These are phyloP conservation scores for Paragyromitra xinjiangensis DNA, from an alignment of 495 filamentous ascomycete species.

Conservation along the genomic window DNA sequence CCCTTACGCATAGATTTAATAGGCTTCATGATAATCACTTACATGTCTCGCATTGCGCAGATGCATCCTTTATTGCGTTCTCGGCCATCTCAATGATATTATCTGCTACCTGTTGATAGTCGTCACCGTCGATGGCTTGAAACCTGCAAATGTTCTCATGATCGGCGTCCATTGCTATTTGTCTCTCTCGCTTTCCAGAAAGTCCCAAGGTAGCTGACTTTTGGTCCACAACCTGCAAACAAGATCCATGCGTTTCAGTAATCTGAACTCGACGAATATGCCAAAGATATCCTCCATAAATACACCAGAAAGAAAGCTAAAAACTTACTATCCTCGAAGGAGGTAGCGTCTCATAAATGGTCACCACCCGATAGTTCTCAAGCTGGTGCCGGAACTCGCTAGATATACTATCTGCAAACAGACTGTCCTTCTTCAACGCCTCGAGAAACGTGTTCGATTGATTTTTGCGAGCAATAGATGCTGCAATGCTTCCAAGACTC, in stretches of 20 bases:
- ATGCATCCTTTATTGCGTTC: background rate
- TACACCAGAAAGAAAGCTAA: background rate
- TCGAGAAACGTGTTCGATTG: conserved; percentile 1
- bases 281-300: background rate
- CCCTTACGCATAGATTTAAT: background rate
- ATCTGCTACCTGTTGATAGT: background rate
- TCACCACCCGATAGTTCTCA: conserved; percentile 9
- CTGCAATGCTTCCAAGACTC: background rate
- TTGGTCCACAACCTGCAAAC: conserved; percentile 6
- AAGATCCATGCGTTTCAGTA: background rate
- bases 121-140: background rate
- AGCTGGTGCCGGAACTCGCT: conserved; percentile 14
- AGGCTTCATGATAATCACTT: background rate
- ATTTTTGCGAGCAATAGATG: background rate
- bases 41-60: background rate
- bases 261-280: background rate
- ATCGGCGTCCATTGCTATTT: conserved; percentile 33
- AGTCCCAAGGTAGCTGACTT: conserved; percentile 13
- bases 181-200: conserved; percentile 4
- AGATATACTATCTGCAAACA: conserved; percentile 15
- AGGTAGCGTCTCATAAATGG: conserved; percentile 25
- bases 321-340: background rate
- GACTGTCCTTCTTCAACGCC: background rate
- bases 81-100: conserved; percentile 1
- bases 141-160: conserved; percentile 27